A percentile compares a stretch with the other conserved stretches of the same genome.
These are phyloP conservation scores for Neurospora sp. DNA, from an alignment of 495 filamentous ascomycete species.

Conservation along the genomic window DNA sequence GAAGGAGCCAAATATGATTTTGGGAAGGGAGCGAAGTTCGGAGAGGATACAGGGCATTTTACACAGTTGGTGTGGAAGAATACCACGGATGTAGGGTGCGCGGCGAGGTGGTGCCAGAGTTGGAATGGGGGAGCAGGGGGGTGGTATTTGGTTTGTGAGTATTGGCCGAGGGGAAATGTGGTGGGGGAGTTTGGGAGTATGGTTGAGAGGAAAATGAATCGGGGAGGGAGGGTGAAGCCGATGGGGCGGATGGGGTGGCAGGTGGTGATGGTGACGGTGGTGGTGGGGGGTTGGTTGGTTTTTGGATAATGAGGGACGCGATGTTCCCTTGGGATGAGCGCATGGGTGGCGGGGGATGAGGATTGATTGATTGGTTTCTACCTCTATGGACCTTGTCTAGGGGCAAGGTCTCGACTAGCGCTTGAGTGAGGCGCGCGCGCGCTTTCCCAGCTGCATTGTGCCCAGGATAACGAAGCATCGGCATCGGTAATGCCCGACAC, in stretches of 20 bases:
- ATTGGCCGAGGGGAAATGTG: conserved; percentile 65
- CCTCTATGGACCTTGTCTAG: background rate
- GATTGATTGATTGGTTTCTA: background rate
- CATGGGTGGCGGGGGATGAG: background rate
- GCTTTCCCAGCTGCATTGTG: too few relatives aligned
- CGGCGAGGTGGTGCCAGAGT: conserved; percentile 46
- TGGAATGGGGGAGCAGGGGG: conserved; percentile 19
- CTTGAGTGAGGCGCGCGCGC: background rate
- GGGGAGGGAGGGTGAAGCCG: background rate
- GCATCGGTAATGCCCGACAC: background rate
- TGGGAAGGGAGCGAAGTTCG: conserved; percentile 40
- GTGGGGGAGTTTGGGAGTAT: conserved; percentile 45
- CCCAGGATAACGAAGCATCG: background rate
- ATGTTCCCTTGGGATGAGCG: background rate
- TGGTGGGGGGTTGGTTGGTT: background rate
- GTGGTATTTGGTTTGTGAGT: conserved; percentile 78
- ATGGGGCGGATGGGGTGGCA: background rate
- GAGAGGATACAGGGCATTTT: conserved; percentile 67
- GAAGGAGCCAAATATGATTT: conserved; percentile 55
- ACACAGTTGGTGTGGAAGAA: conserved; percentile 75
- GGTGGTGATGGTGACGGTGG: background rate
- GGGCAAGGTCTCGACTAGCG: background rate
- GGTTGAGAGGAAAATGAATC: conserved; percentile 30
- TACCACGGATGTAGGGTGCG: conserved; percentile 63
- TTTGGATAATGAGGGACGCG: background rate